Conservation (phyloP, 2,329 filamentous ascomycete species). For the Venturia asperata region DNA sequence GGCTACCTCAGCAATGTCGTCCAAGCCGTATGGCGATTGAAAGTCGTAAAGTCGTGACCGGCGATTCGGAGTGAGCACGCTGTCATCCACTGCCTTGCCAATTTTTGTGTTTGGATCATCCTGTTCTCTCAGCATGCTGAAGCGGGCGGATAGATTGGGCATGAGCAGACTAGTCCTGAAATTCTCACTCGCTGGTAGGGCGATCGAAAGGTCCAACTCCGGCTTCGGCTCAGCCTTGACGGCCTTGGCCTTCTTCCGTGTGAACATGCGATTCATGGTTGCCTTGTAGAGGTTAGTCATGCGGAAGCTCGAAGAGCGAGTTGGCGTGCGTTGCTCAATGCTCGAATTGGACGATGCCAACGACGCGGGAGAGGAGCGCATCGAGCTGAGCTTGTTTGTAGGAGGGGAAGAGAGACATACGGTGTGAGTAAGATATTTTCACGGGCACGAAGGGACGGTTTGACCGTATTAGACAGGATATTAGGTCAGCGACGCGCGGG, state of each 20-base stretch:
- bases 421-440: conserved; percentile 6
- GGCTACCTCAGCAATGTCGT: conserved; percentile 85
- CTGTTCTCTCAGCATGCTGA: conserved; percentile 94
- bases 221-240: conserved; percentile 47
- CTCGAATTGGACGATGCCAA: conserved; percentile 1
- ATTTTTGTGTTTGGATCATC: conserved; percentile 84
- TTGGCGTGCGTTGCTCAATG: conserved; percentile 1
- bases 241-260: conserved; percentile 58
- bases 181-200: conserved; percentile 74
- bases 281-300: conserved; percentile 23
- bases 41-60: conserved; percentile 72
- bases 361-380: conserved; percentile 2
- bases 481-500: not conserved
- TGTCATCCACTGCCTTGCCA: conserved; percentile 92
- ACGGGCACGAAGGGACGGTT: not conserved
- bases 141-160: conserved; percentile 88
- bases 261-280: conserved; percentile 70
- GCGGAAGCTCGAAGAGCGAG: conserved; percentile 12
- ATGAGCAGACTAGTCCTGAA: conserved; percentile 94
- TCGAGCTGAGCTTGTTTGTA: not conserved
- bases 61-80: conserved; percentile 75
- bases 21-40: conserved; percentile 45
- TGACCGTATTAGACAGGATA: conserved; percentile 1
- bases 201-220: conserved; percentile 65
- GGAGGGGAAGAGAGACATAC: not conserved